Evolutionary conservation across 169 alveolate genomes (phyloP), one percentile per base, ranked within the genome.

Genomic region (Eimeria necatrix): DNA sequence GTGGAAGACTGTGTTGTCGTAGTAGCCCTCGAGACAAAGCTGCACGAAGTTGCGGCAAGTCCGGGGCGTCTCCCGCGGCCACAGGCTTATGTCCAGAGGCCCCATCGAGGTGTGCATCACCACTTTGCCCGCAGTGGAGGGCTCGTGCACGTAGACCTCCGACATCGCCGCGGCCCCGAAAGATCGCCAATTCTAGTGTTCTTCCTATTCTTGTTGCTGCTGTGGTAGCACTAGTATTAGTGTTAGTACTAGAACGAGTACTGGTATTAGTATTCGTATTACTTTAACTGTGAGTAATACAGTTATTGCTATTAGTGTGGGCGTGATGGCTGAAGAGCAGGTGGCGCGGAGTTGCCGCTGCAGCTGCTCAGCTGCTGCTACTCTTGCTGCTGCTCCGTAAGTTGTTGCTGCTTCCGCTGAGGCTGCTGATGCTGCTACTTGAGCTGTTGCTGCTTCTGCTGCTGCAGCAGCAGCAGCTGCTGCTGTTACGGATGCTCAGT

Each of bases 61-160:
- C 83, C 96, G 97, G 16, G 99, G 99, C n/a, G 99, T 95, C 96
- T 98, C 99, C 48, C 95, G 90, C n/a, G 98, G 76, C 98, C 98
- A 98, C 71, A 98, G 93, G 91, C 97, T 99, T 61, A 98, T 94
- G 71, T 98, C 98, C 52, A 98, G 94, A 49, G 97, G 98, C 52
- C 99, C 99, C 87, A 96, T 95, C 46, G 97, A 90, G 8, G 99
- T 98, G 81, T 96, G 97, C 32, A 98, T 46, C 18, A 98, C 97
- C 26, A 98, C 98, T 94, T 98, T 97, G 22, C 99, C 99, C 52
- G 97, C 89, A 4, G 99, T 97, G n/a, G 98, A 97, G 48, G 99
- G 99, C 95, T 97, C 98, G 59, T 81, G 71, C 14, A 87, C 93
- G 93, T 97, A 97, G 49, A 93, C 94, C 18, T 91, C 96, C 20